Percentiles rank a stretch among this genome's conserved stretches.
Evolutionary conservation across 108 stramenopile species (phyloP).

Genomic region (Seminavis robusta): DNA sequence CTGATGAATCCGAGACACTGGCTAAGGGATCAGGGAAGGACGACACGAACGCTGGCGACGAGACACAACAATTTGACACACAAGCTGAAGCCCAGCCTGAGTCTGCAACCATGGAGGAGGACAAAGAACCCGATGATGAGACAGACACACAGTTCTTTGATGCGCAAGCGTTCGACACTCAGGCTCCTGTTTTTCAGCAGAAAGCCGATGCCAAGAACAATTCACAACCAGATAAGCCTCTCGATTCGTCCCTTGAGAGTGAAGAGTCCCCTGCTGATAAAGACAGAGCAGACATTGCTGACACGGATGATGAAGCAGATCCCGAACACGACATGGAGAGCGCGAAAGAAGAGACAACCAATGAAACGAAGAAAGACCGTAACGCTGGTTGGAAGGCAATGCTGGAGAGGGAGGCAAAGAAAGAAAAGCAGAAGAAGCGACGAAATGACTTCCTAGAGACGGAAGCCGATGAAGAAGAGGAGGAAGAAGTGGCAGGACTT

Average conservation of each 20-base stretch:
- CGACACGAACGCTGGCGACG: too few relatives aligned
- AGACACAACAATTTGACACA: too few relatives aligned
- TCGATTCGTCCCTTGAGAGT: neutral
- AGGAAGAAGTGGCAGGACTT: constrained; percentile 83
- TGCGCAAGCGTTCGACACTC: too few relatives aligned
- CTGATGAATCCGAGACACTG: too few relatives aligned
- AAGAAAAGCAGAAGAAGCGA: constrained; percentile 49
- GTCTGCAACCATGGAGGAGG: neutral
- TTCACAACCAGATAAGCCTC: too few relatives aligned
- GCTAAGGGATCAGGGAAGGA: too few relatives aligned
- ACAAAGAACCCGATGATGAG: constrained; percentile 11
- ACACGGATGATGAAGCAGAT: constrained; percentile 3
- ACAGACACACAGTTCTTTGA: too few relatives aligned
- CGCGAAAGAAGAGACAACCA: neutral
- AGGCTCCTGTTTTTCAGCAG: too few relatives aligned
- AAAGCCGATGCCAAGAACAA: too few relatives aligned
- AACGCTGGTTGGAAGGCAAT: constrained; percentile 79
- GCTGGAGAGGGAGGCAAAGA: constrained; percentile 76
- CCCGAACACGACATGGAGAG: constrained; percentile 1
- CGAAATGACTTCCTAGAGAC: constrained; percentile 54
- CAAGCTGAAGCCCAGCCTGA: too few relatives aligned
- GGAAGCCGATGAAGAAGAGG: constrained; percentile 90
- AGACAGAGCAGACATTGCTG: too few relatives aligned
- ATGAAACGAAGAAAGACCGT: constrained; percentile 35
- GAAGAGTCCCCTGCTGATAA: too few relatives aligned